Evolutionary conservation across 2,329 filamentous ascomycete genomes (phyloP).

Genomic region (Pestalotiopsis fici): DNA sequence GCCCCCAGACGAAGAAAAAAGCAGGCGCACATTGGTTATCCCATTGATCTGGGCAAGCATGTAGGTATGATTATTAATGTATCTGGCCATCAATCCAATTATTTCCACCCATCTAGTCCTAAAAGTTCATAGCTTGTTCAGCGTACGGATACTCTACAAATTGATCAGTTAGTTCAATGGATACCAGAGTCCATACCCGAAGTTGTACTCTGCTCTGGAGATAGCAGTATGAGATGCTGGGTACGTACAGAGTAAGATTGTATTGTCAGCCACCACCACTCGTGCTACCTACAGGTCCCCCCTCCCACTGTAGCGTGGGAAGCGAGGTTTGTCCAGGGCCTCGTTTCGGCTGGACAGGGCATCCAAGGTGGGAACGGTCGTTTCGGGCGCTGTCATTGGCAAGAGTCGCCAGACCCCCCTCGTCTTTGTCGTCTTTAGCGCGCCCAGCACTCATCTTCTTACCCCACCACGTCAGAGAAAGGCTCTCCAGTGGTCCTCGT

Average conservation of each 20-base stretch:
- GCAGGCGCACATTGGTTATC: too few species aligned
- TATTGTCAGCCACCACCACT: background rate
- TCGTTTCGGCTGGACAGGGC: constrained; percentile 1
- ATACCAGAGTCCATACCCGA: too few species aligned
- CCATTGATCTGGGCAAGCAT: background rate
- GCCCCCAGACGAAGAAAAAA: too few species aligned
- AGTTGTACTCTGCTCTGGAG: too few species aligned
- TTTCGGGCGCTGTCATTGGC: background rate
- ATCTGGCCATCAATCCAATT: too few species aligned
- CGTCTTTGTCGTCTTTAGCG: background rate
- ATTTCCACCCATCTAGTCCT: too few species aligned
- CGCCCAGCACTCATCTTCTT: constrained; percentile 3
- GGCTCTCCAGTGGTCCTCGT: constrained; percentile 1
- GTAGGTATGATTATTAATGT: background rate
- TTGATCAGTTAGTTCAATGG: too few species aligned
- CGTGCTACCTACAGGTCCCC: background rate
- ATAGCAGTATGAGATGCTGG: too few species aligned
- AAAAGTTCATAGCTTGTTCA: too few species aligned
- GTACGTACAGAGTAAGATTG: background rate
- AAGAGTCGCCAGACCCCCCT: background rate
- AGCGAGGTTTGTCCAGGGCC: background rate
- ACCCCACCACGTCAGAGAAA: background rate
- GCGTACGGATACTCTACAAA: too few species aligned
- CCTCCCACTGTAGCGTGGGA: background rate
- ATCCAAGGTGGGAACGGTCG: background rate